Evolutionary conservation across 2,329 filamentous ascomycete genomes (phyloP).

Genomic region (Neodidymelliopsis sp.): DNA sequence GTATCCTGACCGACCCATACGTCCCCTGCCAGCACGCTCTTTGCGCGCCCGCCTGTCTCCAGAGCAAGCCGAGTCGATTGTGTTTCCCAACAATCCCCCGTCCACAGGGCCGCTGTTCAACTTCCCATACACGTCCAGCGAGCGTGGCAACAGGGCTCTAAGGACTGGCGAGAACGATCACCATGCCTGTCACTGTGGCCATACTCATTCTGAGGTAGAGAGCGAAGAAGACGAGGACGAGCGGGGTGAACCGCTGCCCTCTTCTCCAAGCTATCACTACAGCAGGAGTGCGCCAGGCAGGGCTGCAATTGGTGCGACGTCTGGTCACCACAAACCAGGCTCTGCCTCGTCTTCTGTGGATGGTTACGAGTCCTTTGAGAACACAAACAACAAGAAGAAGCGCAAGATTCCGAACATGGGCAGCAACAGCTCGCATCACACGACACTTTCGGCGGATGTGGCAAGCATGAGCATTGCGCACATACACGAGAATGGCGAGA

Average conservation of each 20-base stretch:
- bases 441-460: conserved; percentile 67
- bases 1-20: conserved; percentile 90
- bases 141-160: conserved; percentile 37
- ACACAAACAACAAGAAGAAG: conserved; percentile 99
- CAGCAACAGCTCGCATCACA: conserved; percentile 67
- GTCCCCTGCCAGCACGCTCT: conserved; percentile 87
- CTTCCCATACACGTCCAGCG: conserved; percentile 61
- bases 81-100: conserved; percentile 79
- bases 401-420: conserved; percentile 94
- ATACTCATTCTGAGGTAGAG: conserved; percentile 60
- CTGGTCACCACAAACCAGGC: conserved; percentile 53
- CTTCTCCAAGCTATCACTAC: conserved; percentile 51
- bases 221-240: conserved; percentile 66
- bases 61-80: conserved; percentile 81
- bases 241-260: conserved; percentile 50
- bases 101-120: conserved; percentile 78
- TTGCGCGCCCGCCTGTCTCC: conserved; percentile 87
- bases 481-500: conserved; percentile 50
- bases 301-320: conserved; percentile 34
- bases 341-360: conserved; percentile 76
- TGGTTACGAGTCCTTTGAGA: conserved; percentile 96
- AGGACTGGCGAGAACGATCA: conserved; percentile 62
- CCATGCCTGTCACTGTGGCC: conserved; percentile 55
- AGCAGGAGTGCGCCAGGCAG: conserved; percentile 40
- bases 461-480: conserved; percentile 66